Evolutionary conservation across 495 filamentous ascomycete species (phyloP), one percentile per base, ranked within the genome.

Genomic region (Xeromyces bisporus): DNA sequence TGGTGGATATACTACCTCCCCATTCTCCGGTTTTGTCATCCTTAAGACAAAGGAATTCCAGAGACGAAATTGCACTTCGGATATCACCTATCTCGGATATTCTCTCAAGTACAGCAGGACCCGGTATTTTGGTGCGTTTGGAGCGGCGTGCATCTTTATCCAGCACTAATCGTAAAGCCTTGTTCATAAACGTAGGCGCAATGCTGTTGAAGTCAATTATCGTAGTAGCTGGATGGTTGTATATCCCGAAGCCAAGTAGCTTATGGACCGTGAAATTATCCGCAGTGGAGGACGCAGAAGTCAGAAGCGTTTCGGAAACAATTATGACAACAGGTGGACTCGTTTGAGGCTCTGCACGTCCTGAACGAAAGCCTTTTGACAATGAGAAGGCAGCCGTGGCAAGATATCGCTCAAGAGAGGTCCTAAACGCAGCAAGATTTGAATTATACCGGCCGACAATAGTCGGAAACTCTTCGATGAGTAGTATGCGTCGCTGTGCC

Each of bases 381-480:
- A 2, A 63, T 48, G 2, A 65, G 67, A 2, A 58, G 63, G 40
- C 26, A 16, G 42, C 28, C 12, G 42, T 36, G 3, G 76, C 77
- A 20, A 94, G 55, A 46, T 77, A 89, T 33, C 75, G 69, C 21
- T 80, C 56, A 15, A 99, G 61, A 9, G 79, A 66, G 25, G 69
- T 62, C 33, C 82, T 69, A 50, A 99, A 96, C 0, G 79, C 64
- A 31, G 67, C 60, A 23, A 94, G 48, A 32, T 67, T 63, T 10
- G 66, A 64, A 7, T 78, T 80, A 0, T 68, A 74, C 25, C 71
- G 66, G 14, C 68, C 67, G 36, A 85, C 75, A 0, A 79, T 77
- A 40, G 80, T 84, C 1, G 91, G 91, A 47, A 93, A 94, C 47
- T 99, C 91, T 60, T 99, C 91, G 29, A 99, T 65, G 6, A 96